phyloP scores from a whole-genome alignment of 306 rosid genomes.

The Citrullus colocynthis region DNA sequence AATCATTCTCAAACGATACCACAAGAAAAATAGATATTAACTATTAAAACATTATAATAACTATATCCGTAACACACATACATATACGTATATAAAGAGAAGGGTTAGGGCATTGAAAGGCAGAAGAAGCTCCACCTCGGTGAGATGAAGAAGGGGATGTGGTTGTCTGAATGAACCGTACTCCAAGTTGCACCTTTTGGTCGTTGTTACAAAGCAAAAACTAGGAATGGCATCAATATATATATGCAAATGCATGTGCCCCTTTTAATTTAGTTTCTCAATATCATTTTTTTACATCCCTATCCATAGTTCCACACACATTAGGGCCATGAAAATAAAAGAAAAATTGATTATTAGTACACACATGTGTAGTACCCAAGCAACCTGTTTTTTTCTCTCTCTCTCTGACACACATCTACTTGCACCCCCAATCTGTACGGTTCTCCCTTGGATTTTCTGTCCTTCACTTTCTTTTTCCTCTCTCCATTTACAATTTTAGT shows the following conservation, averaged over 20 bases:
- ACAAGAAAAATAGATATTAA: neutral
- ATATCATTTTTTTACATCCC: neutral
- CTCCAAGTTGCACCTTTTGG: constrained; percentile 9
- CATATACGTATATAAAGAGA: neutral
- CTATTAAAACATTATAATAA: neutral
- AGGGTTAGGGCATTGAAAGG: neutral
- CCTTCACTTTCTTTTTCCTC: too few relatives aligned
- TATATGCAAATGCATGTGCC: neutral
- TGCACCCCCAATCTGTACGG: constrained; percentile 5
- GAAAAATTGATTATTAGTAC: neutral
- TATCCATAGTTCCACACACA: neutral
- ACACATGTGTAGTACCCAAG: neutral
- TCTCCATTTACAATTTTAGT: too few relatives aligned
- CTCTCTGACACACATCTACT: constrained; percentile 2
- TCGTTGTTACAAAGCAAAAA: neutral
- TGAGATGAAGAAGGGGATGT: neutral
- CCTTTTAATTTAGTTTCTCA: neutral
- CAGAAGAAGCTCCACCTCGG: constrained; percentile 4
- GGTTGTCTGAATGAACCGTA: neutral
- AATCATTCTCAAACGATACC: neutral
- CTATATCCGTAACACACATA: neutral
- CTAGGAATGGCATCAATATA: neutral
- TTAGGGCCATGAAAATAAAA: neutral
- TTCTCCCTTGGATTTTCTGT: neutral
- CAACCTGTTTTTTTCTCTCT: neutral